Percentiles rank a stretch among this genome's conserved stretches.
These are phyloP conservation scores for Phialophora chinensis DNA, from an alignment of 2,329 filamentous ascomycete genomes.

Conservation along the genomic window DNA sequence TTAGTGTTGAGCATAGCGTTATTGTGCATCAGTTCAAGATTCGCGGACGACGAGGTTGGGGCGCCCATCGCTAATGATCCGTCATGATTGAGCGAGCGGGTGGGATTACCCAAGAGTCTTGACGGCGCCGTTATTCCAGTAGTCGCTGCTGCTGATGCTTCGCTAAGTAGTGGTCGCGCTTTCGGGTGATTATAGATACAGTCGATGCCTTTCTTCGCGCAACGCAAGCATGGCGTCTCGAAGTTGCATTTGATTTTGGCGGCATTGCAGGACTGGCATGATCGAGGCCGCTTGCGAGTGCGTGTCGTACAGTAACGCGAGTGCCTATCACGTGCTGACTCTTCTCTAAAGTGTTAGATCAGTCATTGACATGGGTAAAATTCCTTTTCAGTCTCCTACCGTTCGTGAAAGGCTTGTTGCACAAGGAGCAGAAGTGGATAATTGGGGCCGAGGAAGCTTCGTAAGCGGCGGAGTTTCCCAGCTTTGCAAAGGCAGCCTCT, in stretches of 20 bases:
- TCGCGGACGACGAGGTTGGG: not conserved
- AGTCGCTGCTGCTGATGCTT: not conserved
- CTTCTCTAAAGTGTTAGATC: conserved; percentile 17
- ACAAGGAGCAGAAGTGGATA: conserved; percentile 3
- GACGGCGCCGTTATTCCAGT: not conserved
- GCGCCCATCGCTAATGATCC: not conserved
- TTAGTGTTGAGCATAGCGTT: not conserved
- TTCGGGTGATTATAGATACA: conserved; percentile 34
- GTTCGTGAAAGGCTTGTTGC: conserved; percentile 6
- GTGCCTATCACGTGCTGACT: conserved; percentile 34
- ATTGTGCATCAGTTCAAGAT: not conserved
- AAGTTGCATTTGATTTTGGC: conserved; percentile 41
- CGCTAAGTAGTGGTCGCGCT: not conserved
- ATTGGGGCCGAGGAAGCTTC: not conserved
- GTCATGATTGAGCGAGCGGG: not conserved
- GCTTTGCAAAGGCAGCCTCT: not conserved
- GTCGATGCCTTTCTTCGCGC: conserved; percentile 34
- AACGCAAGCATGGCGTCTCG: conserved; percentile 36
- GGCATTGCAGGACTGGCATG: conserved; percentile 38
- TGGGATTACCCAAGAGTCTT: not conserved
- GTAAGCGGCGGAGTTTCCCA: not conserved
- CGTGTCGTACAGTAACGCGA: conserved; percentile 37
- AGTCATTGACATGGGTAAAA: not conserved
- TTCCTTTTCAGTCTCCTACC: not conserved
- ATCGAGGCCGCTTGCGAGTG: conserved; percentile 31